Conservation (phyloP, 2,329 filamentous ascomycete species). For the Huntiella abstrusa region DNA sequence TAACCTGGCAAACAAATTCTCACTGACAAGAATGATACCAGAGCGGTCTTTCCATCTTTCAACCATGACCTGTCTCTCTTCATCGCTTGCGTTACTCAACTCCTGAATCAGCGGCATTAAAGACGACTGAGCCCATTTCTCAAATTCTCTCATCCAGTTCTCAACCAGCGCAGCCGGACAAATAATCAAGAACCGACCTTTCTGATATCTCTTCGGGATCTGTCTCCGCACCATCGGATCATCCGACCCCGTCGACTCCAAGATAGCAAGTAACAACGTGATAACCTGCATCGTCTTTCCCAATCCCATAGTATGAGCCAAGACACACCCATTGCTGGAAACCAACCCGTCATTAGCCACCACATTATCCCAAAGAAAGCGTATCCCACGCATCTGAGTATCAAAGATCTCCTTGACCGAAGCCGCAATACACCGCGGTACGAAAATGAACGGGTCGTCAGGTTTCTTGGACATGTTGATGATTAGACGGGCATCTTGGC, state of each 20-base stretch:
- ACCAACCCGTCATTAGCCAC: conserved; percentile 31
- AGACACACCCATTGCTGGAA: conserved; percentile 50
- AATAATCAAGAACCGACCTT: conserved; percentile 49
- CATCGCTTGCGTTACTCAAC: not conserved
- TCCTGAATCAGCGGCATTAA: conserved; percentile 6
- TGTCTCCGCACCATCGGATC: conserved; percentile 41
- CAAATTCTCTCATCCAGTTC: conserved; percentile 69
- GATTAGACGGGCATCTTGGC: conserved; percentile 31
- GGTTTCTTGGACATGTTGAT: conserved; percentile 49
- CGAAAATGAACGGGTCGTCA: conserved; percentile 39
- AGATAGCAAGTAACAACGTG: conserved; percentile 58
- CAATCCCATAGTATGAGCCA: conserved; percentile 81
- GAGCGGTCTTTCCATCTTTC: conserved; percentile 41
- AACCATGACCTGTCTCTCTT: conserved; percentile 2
- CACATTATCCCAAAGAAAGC: conserved; percentile 78
- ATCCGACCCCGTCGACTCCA: conserved; percentile 41
- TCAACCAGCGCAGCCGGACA: conserved; percentile 57
- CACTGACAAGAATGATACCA: conserved; percentile 62
- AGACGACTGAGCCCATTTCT: conserved; percentile 22
- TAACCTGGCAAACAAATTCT: conserved; percentile 36
- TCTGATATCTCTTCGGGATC: conserved; percentile 45
- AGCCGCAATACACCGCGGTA: conserved; percentile 43
- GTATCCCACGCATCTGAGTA: conserved; percentile 65
- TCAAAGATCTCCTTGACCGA: conserved; percentile 39
- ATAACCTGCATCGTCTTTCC: conserved; percentile 90